Conservation (phyloP, 768 basidiomycete species). For the Agrocybe chaxingu region DNA sequence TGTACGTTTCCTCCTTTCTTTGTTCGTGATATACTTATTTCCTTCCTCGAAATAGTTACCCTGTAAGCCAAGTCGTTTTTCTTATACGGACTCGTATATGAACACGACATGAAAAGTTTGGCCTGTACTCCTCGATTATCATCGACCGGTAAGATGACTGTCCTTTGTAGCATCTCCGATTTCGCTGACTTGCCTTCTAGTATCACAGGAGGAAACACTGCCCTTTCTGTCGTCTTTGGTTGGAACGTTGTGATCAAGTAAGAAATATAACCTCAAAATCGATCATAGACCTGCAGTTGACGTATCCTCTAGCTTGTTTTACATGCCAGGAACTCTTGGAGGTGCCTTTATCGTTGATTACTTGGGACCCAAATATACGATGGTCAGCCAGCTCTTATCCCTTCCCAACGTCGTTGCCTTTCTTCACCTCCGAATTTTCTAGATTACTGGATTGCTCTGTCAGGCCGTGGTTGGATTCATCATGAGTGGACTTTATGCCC, state of each 20-base stretch:
- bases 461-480: constrained; percentile 83
- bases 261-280: constrained; percentile 9
- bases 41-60: constrained; percentile 44
- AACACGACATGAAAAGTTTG: constrained; percentile 48
- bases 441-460: constrained; percentile 65
- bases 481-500: constrained; percentile 79
- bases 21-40: not conserved
- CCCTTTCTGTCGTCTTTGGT: constrained; percentile 66
- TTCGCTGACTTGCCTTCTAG: constrained; percentile 25
- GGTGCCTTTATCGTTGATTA: constrained; percentile 78
- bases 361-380: constrained; percentile 71
- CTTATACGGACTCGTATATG: not conserved
- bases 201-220: constrained; percentile 50
- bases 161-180: not conserved
- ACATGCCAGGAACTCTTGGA: constrained; percentile 51
- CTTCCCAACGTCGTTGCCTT: too few species aligned
- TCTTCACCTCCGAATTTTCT: not conserved
- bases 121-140: constrained; percentile 77
- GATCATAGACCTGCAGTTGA: not conserved
- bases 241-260: constrained; percentile 88
- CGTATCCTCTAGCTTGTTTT: constrained; percentile 27
- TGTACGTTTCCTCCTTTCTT: constrained; percentile 36
- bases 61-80: constrained; percentile 38
- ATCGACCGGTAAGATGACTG: constrained; percentile 48
- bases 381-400: constrained; percentile 39